A percentile compares a stretch with the other conserved stretches of the same genome.
Evolutionary conservation across 2,329 filamentous ascomycete genomes (phyloP).

Genomic region (Stemphylium vesicarium): DNA sequence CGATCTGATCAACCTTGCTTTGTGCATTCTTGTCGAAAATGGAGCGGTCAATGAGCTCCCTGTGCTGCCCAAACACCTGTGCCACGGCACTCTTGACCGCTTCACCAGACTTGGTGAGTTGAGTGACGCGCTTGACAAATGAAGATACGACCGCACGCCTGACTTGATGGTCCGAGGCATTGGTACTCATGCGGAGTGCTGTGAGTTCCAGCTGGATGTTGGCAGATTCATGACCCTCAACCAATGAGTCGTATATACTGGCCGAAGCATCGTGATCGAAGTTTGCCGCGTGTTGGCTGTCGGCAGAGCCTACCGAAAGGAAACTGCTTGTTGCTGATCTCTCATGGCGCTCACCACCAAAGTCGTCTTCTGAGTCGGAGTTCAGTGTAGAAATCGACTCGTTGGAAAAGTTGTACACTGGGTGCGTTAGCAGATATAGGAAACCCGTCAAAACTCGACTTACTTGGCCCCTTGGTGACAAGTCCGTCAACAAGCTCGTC

Average conservation of each 20-base stretch:
- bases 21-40: slow-evolving; percentile 63
- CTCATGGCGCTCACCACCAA: slow-evolving; percentile 54
- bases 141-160: slow-evolving; percentile 84
- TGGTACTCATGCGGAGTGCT: slow-evolving; percentile 86
- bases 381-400: slow-evolving; percentile 71
- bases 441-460: slow-evolving; percentile 10
- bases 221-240: slow-evolving; percentile 72
- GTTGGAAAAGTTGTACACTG: slow-evolving; percentile 60
- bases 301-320: slow-evolving; percentile 72
- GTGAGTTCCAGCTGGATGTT: slow-evolving; percentile 95
- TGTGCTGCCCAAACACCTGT: slow-evolving; percentile 57
- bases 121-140: slow-evolving; percentile 80
- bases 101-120: slow-evolving; percentile 64
- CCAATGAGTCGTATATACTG: slow-evolving; percentile 85
- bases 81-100: slow-evolving; percentile 51
- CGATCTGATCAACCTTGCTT: slow-evolving; percentile 74
- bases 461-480: slow-evolving; percentile 43
- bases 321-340: slow-evolving; percentile 73
- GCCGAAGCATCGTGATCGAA: slow-evolving; percentile 89
- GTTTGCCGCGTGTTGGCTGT: slow-evolving; percentile 59
- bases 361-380: slow-evolving; percentile 55
- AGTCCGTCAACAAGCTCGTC: slow-evolving; percentile 59
- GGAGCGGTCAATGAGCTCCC: slow-evolving; percentile 64
- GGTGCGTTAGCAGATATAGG: slow-evolving; percentile 20
- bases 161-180: slow-evolving; percentile 88